Base-by-base conservation (phyloP, 495 filamentous ascomycete genomes). In the Talaromyces ruber region DNA sequence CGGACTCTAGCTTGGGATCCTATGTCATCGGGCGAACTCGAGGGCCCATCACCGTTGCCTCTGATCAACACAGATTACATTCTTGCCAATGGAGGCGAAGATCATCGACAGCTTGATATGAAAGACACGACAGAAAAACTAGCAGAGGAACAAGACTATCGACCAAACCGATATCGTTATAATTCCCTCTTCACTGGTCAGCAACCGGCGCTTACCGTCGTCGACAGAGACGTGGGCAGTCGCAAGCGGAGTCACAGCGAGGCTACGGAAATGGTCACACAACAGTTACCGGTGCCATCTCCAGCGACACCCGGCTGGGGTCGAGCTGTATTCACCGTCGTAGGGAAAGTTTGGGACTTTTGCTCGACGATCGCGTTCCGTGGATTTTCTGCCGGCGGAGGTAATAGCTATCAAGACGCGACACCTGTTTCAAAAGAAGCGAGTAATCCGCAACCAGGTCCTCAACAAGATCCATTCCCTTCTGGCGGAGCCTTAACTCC, bases 371-470 rank as follows among this genome's bases (percentile, higher is more conserved):
- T 84, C 9, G 82, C 88, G 0, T 93, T 97, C 69, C 77, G 80
- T 54, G 92, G 92, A 0, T 97, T 97, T 73, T 87, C 93, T 61
- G 89, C 91, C 14, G 92, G 91, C 25, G 91, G 88, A 18, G 92
- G 92, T 5, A 78, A 75, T 39, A 88, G 85, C 14, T 96, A 91
- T 66, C 75, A 81, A 8, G 69, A 82, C 68, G 59, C 66, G 21
- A 57, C 71, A 3, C 59, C 66, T 54, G 21, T 58, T 32, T 56
- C 59, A 3, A 62, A 65, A 26, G 64, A 58, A 62, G 62, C 61
- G 25, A 70, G 68, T 66, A 51, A 71, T 58, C 74, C 72, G 72
- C 64, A 73, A 21, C 62, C 58, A 12, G 43, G 52, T 6, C 34
- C 29, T 30, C 69, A 73, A 45, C 68, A 72, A 43, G 68, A 71